These are phyloP conservation scores for Hibiscus trionum DNA, from an alignment of 345 rosid genomes.

Conservation along the genomic window DNA sequence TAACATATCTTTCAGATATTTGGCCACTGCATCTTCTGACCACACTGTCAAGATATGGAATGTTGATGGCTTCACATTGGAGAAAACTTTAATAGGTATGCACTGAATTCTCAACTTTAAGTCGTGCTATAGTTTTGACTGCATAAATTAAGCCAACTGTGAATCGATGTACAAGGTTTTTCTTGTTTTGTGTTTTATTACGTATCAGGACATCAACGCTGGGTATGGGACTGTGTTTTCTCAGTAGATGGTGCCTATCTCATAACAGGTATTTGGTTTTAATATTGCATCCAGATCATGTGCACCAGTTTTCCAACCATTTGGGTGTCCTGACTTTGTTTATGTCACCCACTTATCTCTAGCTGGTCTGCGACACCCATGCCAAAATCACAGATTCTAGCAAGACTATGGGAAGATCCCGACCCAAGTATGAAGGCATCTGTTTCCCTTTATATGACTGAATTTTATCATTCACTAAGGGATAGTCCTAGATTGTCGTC, in stretches of 20 bases:
- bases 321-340: not conserved
- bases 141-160: not conserved
- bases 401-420: not conserved
- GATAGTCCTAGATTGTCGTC: not conserved
- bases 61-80: conserved; percentile 86
- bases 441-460: not conserved
- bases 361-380: not conserved
- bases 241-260: conserved; percentile 96
- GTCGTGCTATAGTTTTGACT: not conserved
- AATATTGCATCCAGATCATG: not conserved
- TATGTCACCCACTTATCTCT: not conserved
- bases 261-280: conserved; percentile 55
- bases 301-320: not conserved
- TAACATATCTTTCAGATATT: conserved; percentile 44
- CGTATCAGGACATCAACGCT: conserved; percentile 73
- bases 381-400: not conserved
- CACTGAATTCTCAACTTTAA: not conserved
- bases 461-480: not conserved
- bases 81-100: conserved; percentile 69
- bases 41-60: conserved; percentile 96
- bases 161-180: not conserved
- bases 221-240: conserved; percentile 99
- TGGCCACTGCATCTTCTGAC: conserved; percentile 95
- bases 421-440: not conserved
- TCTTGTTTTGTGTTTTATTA: not conserved